Percentiles rank a stretch among this genome's conserved stretches.
Evolutionary conservation across 176 grass and related monocot species (phyloP).

Genomic region (Oryza glaberrima): DNA sequence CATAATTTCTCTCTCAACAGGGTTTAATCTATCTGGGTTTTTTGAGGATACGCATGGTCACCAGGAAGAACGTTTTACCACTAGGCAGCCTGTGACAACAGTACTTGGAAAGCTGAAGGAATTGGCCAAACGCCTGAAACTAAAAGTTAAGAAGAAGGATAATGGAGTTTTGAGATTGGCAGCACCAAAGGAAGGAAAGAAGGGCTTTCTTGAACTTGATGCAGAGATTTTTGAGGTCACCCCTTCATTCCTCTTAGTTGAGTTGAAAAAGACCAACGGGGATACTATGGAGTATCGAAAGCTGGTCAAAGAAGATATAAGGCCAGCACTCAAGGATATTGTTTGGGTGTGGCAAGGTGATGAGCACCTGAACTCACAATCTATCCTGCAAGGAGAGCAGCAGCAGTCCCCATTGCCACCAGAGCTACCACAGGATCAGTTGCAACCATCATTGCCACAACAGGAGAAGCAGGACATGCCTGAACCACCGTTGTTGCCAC

Average conservation of each 20-base stretch:
- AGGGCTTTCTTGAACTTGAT: slow-evolving; percentile 76
- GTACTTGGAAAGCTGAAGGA: slow-evolving; percentile 78
- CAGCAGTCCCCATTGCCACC: slow-evolving; percentile 2
- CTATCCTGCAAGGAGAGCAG: slow-evolving; percentile 37
- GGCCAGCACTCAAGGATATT: slow-evolving; percentile 83
- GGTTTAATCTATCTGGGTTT: slow-evolving; percentile 79
- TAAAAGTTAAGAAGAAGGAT: slow-evolving; percentile 84
- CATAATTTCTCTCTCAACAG: slow-evolving; percentile 83
- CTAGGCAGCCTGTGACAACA: slow-evolving; percentile 51
- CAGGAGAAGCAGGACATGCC: slow-evolving; percentile 13
- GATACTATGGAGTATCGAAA: slow-evolving; percentile 86
- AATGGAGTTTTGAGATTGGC: slow-evolving; percentile 67
- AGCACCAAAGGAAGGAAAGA: slow-evolving; percentile 74
- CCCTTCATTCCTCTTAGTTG: slow-evolving; percentile 80
- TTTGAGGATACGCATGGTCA: slow-evolving; percentile 64
- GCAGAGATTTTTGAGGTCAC: slow-evolving; percentile 79
- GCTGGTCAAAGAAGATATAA: slow-evolving; percentile 76
- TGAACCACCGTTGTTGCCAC: too few relatives aligned
- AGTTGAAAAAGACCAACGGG: slow-evolving; percentile 78
- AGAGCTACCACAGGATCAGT: not conserved
- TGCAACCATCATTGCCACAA: slow-evolving; percentile 26
- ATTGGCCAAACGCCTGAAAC: slow-evolving; percentile 59
- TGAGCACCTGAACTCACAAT: slow-evolving; percentile 31
- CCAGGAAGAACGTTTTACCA: slow-evolving; percentile 74
- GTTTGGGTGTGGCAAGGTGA: slow-evolving; percentile 94